Evolutionary conservation across 331 rosid genomes (phyloP), one percentile per base, ranked within the genome.

Genomic region (Saraca asoca): DNA sequence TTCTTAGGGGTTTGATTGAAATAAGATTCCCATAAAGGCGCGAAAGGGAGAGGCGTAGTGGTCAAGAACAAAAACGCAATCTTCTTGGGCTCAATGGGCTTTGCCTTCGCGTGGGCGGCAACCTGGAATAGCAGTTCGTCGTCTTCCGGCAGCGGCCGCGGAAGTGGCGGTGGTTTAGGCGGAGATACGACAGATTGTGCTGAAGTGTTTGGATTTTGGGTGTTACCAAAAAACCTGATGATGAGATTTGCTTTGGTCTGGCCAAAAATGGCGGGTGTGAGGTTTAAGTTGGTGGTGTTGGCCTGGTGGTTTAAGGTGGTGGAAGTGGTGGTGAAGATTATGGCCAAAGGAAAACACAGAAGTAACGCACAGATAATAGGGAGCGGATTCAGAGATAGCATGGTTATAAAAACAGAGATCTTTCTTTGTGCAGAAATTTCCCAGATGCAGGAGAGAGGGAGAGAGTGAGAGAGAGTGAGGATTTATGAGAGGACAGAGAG

Each of bases 21-120:
- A 66, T 66, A 87, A 0, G 69, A 39, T 33, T 87, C 86, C 95
- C 97, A 87, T 0, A 85, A 76, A 0, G 91, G 89, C 0, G 95
- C 85, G 6, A 85, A 82, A 5, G 89, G 93, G 43, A 91, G 86
- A 38, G 89, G 82, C 0, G 75, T 52, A 2, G 74, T 84, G 20
- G 97, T 91, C 41, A 88, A 72, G 65, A 88, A 88, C 85, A 85
- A 67, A 79, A 88, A 86, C 2, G 94, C 95, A 13, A 88, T 33
- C 14, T 85, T 85, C 5, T 44, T 75, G 0, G 79, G 69, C 0
- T 78, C 74, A 0, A 58, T 18, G 9, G 91, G 84, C 48, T 74
- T 72, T 7, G 80, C 53, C 3, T 80, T 80, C 5, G 75, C 86
- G 2, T 24, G 58, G 12, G 86, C 41, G 0, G 95, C 88, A 4